phyloP scores from a whole-genome alignment of 495 filamentous ascomycete species.

The Xylaria bambusicola region DNA sequence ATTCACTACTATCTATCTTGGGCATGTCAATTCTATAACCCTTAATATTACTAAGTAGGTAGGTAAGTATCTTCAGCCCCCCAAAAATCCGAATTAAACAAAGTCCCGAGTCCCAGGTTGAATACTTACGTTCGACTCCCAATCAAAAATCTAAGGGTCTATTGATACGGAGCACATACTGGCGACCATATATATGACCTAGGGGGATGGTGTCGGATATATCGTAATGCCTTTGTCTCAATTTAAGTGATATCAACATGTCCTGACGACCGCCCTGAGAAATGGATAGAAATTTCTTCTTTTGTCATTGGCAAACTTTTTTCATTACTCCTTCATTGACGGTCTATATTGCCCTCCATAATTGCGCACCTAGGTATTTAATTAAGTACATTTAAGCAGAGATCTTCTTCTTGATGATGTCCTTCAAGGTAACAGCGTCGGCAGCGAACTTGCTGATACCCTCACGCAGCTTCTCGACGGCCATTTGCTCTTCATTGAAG shows the following conservation, averaged over 20 bases:
- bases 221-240: too few species aligned
- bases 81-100: too few species aligned
- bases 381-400: slow-evolving; percentile 28
- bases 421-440: slow-evolving; percentile 91
- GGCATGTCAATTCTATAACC: too few species aligned
- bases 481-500: slow-evolving; percentile 99
- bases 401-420: slow-evolving; percentile 86
- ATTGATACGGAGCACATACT: too few species aligned
- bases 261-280: not conserved
- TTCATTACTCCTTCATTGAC: not conserved
- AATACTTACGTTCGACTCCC: too few species aligned
- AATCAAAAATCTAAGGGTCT: too few species aligned
- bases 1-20: too few species aligned
- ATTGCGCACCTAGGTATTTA: not conserved
- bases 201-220: too few species aligned
- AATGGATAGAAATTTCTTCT: not conserved
- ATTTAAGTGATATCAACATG: not conserved
- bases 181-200: too few species aligned
- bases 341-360: not conserved
- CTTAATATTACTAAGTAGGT: too few species aligned
- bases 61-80: too few species aligned
- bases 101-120: too few species aligned
- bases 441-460: slow-evolving; percentile 99
- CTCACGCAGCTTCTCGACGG: slow-evolving; percentile 96
- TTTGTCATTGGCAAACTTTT: not conserved